Evolutionary conservation across 257 asterid species (phyloP).

Genomic region (Linaria vulgaris): DNA sequence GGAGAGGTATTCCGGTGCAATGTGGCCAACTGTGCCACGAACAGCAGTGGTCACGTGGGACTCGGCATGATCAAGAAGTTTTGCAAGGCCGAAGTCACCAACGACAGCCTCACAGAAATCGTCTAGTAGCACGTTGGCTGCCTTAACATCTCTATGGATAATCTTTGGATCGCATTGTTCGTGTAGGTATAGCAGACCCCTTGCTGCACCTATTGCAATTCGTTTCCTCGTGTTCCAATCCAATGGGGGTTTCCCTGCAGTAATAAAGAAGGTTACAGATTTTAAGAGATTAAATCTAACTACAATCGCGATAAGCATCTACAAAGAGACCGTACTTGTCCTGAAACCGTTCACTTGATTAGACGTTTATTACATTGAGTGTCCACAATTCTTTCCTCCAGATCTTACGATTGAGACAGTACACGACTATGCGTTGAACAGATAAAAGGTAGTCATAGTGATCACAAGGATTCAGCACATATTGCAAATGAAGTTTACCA

Average conservation of each 20-base stretch:
- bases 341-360: background rate
- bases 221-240: slow-evolving; percentile 89
- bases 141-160: slow-evolving; percentile 94
- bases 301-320: too few species aligned
- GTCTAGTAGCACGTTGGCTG: slow-evolving; percentile 83
- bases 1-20: slow-evolving; percentile 94
- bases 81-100: slow-evolving; percentile 96
- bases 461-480: too few species aligned
- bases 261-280: background rate
- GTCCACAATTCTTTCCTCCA: too few species aligned
- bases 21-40: slow-evolving; percentile 96
- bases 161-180: slow-evolving; percentile 99
- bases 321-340: too few species aligned
- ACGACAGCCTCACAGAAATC: slow-evolving; percentile 83
- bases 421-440: too few species aligned
- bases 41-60: slow-evolving; percentile 98
- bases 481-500: too few species aligned
- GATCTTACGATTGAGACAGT: too few species aligned
- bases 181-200: slow-evolving; percentile 88
- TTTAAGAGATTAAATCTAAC: too few species aligned
- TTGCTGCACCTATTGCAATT: slow-evolving; percentile 86
- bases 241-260: slow-evolving; percentile 66
- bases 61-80: slow-evolving; percentile 87
- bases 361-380: background rate
- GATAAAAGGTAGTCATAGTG: too few species aligned